phyloP scores from a whole-genome alignment of 768 basidiomycete species.

The Hericium alpestre region DNA sequence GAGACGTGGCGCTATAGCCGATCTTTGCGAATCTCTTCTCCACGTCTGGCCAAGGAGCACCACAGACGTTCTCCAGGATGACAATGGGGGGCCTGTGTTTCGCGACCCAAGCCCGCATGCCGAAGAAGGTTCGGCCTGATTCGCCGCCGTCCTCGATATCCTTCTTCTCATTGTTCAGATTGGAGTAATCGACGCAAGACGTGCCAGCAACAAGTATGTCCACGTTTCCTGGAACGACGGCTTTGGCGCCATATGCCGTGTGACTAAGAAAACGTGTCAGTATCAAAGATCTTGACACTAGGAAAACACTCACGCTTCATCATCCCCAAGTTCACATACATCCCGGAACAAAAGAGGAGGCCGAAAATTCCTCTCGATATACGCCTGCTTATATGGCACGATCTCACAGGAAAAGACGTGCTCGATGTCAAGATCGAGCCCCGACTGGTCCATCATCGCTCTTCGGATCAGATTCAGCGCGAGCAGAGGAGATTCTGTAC shows the following conservation, averaged over 20 bases:
- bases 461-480: conserved; percentile 79
- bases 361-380: conserved; percentile 92
- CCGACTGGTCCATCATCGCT: conserved; percentile 59
- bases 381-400: conserved; percentile 94
- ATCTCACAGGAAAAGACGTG: conserved; percentile 97
- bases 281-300: conserved; percentile 2
- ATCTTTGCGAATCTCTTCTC: conserved; percentile 61
- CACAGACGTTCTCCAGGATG: conserved; percentile 88
- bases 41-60: conserved; percentile 81
- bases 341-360: conserved; percentile 90
- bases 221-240: conserved; percentile 79
- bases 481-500: conserved; percentile 89
- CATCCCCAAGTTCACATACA: conserved; percentile 78
- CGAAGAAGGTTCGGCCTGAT: conserved; percentile 86
- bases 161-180: conserved; percentile 86
- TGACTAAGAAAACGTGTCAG: conserved; percentile 36
- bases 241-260: conserved; percentile 85
- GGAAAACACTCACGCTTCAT: conserved; percentile 50
- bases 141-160: conserved; percentile 84
- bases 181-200: conserved; percentile 96
- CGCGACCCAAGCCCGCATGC: conserved; percentile 89
- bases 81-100: conserved; percentile 85
- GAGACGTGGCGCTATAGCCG: conserved; percentile 61
- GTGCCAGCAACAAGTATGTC: conserved; percentile 90
- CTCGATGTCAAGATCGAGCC: conserved; percentile 58